A percentile compares a stretch with the other conserved stretches of the same genome.
phyloP scores from a whole-genome alignment of 2,329 filamentous ascomycete species.

The Ambrosiella cleistominuta region DNA sequence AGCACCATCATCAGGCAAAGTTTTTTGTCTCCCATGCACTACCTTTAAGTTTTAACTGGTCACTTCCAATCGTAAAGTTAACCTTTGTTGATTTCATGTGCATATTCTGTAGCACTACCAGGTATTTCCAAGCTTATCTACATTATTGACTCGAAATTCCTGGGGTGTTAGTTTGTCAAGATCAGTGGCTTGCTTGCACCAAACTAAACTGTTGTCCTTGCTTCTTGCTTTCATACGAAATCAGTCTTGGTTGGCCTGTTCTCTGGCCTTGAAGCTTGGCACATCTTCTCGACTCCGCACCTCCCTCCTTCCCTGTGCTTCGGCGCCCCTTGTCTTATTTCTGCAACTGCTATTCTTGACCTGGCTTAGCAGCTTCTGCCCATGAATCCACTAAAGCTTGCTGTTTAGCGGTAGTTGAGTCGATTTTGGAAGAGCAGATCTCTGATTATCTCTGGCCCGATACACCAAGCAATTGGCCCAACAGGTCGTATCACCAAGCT shows the following conservation, averaged over 20 bases:
- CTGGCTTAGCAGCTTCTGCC: background rate
- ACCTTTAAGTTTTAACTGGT: too few species aligned
- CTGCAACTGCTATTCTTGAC: background rate
- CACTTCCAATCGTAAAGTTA: too few species aligned
- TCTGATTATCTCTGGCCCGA: too few species aligned
- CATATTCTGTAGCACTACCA: too few species aligned
- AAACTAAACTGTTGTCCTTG: background rate
- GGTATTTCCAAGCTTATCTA: too few species aligned
- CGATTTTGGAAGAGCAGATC: too few species aligned
- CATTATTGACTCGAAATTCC: too few species aligned
- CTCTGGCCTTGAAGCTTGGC: background rate
- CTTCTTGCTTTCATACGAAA: background rate
- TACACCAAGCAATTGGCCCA: too few species aligned
- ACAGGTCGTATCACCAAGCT: too few species aligned
- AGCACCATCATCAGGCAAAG: background rate
- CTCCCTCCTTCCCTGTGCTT: background rate
- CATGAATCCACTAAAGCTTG: background rate
- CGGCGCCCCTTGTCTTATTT: background rate
- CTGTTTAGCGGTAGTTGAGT: too few species aligned
- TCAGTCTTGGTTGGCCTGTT: background rate
- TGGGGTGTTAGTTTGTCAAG: too few species aligned
- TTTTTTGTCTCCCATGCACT: background rate
- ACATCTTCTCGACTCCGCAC: background rate
- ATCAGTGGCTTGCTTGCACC: background rate
- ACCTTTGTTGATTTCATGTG: too few species aligned